Evolutionary conservation across 1,139 yeast species (phyloP), one percentile per base, ranked within the genome.

Genomic region (Groenewaldozyma sp.): DNA sequence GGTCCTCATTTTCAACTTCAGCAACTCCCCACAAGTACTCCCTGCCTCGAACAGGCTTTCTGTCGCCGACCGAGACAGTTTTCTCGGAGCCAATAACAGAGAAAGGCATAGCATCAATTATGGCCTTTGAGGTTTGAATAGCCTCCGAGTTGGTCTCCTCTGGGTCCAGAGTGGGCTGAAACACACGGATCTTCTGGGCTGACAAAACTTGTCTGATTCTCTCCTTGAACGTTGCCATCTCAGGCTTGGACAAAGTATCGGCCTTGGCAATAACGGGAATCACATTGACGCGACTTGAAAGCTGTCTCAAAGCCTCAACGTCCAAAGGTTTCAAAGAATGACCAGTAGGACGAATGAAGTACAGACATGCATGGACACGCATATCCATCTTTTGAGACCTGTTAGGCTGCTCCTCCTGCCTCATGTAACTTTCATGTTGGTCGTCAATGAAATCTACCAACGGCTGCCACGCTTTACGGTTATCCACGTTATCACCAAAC

Each of bases 1-100:
- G 97, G 46, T 74, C 73, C 58, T 88, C 97, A 62, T 91, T 91
- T 63, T 91, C 98, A 39, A 91, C 95, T 63, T 91, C 97, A 38
- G 91, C 97, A 40, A 84, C 71, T 34, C 98, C 98, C 98, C 98
- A 91, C 47, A 94, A 88, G 59, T 91, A 91, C 61, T 84, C 84
- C 64, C 99, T 80, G 35, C 95, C 98, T 48, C 82, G 74, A 36
- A 86, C 88, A 48, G 74, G 68, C 48, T 75, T 72, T 29, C 95
- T 96, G 35, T 81, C 78, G 19, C 78, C 70, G 38, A 80, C 71
- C 56, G 84, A 88, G 46, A 78, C 80, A 55, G 83, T 94, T 47
- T 80, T 80, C 60, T 86, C 95, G 9, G 95, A 81, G 1, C 96
- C 96, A 63, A 91, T 78, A 21, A 91, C 71, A 6, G 96, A 87